Percentiles rank a stretch among this genome's conserved stretches.
Evolutionary conservation across 306 rosid genomes (phyloP).

Genomic region (Prosopis cineraria): DNA sequence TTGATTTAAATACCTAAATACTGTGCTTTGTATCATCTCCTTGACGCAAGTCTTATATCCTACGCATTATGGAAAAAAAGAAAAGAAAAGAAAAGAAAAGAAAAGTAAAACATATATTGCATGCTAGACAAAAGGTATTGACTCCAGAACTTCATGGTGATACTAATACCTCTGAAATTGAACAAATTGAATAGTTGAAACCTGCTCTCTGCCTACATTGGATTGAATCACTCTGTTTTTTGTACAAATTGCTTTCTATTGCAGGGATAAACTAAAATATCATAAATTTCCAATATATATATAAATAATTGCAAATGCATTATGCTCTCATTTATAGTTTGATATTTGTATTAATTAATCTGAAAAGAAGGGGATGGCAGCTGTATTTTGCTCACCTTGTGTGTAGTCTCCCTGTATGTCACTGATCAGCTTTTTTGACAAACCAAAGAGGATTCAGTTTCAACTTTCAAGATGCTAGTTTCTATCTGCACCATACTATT

Average conservation of each 20-base stretch:
- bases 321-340: neutral
- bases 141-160: no score
- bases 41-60: no score
- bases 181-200: neutral
- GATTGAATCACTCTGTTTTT: slow-evolving; percentile 19
- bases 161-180: slow-evolving; percentile 9
- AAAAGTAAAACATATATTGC: neutral
- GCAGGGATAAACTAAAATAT: neutral
- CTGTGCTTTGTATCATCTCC: slow-evolving; percentile 14
- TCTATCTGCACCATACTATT: neutral
- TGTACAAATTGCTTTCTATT: slow-evolving; percentile 7
- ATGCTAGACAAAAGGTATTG: neutral
- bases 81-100: no score
- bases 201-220: slow-evolving; percentile 10
- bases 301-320: neutral
- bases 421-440: slow-evolving; percentile 1
- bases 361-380: neutral
- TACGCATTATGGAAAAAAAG: no score
- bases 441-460: neutral
- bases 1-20: neutral
- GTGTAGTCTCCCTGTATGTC: neutral
- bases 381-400: slow-evolving; percentile 7
- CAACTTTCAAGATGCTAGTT: neutral
- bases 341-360: slow-evolving; percentile 16
- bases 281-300: neutral